Evolutionary conservation across 495 filamentous ascomycete genomes (phyloP).

Genomic region (Neurospora cerealis): DNA sequence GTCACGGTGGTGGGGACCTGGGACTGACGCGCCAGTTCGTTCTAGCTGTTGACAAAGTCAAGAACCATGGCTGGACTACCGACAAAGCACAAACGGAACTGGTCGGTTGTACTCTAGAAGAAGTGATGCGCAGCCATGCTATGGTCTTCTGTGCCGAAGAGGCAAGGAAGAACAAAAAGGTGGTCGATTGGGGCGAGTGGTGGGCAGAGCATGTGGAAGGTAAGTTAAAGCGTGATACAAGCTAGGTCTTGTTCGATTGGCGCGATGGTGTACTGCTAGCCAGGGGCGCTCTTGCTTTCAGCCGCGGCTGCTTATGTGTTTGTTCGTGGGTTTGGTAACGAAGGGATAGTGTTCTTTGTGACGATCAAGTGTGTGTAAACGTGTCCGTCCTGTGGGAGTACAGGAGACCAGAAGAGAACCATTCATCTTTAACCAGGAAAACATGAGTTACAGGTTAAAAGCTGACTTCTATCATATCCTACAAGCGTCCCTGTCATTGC

Average conservation of each 20-base stretch:
- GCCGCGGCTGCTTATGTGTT: background rate
- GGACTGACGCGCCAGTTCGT: slow-evolving; percentile 76
- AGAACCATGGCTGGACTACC: slow-evolving; percentile 55
- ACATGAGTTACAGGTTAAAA: background rate
- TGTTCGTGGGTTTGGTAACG: background rate
- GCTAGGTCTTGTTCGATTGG: background rate
- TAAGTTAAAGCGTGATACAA: slow-evolving; percentile 6
- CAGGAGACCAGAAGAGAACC: background rate
- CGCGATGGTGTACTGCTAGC: background rate
- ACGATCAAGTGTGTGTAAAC: background rate
- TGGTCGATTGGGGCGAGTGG: slow-evolving; percentile 72
- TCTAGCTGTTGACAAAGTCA: slow-evolving; percentile 68
- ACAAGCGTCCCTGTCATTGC: background rate
- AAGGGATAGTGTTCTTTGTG: background rate
- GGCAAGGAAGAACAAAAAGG: slow-evolving; percentile 55
- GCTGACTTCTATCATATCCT: background rate
- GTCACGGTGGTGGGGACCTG: slow-evolving; percentile 82
- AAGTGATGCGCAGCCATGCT: slow-evolving; percentile 78
- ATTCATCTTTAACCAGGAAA: background rate
- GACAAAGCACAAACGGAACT: slow-evolving; percentile 62
- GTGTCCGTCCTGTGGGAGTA: background rate
- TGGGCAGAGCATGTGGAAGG: slow-evolving; percentile 49
- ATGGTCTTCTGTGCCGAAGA: slow-evolving; percentile 94
- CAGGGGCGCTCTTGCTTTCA: background rate
- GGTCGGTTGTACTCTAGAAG: slow-evolving; percentile 74